Percentiles rank a stretch among this genome's conserved stretches.
These are phyloP conservation scores for Telfairia occidentalis DNA, from an alignment of 331 rosid species.

Conservation along the genomic window DNA sequence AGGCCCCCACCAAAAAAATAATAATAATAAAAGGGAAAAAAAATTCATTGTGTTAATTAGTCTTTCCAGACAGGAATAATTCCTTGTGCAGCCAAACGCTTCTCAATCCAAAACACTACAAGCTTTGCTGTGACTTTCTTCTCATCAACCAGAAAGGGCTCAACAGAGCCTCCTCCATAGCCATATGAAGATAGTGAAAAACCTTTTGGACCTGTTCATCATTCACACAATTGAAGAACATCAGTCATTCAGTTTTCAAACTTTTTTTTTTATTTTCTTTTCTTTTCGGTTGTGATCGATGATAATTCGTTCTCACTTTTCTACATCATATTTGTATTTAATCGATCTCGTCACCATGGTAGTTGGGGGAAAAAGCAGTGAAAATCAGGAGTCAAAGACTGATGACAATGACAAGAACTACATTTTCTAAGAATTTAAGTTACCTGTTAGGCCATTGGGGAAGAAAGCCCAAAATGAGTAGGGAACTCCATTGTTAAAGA, in stretches of 20 bases:
- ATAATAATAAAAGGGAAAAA: not conserved
- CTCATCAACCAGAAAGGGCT: slow-evolving; percentile 86
- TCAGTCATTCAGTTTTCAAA: not conserved
- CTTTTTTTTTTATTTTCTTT: not conserved
- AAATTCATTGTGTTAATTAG: not conserved
- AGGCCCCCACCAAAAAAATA: not conserved
- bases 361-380: not conserved
- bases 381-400: not conserved
- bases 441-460: slow-evolving; percentile 70
- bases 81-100: slow-evolving; percentile 98
- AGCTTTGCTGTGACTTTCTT: slow-evolving; percentile 68
- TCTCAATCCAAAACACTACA: slow-evolving; percentile 83
- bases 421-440: slow-evolving; percentile 9
- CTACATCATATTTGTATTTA: not conserved
- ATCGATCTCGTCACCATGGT: not conserved
- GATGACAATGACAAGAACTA: not conserved
- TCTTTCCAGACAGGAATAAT: slow-evolving; percentile 86
- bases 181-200: slow-evolving; percentile 81
- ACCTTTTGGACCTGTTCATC: slow-evolving; percentile 73
- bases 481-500: slow-evolving; percentile 47
- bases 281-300: not conserved
- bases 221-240: slow-evolving; percentile 1
- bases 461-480: slow-evolving; percentile 86
- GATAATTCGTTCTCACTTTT: not conserved
- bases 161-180: slow-evolving; percentile 65